phyloP scores from a whole-genome alignment of 768 basidiomycete species.

The Hemileccinum impolitum region DNA sequence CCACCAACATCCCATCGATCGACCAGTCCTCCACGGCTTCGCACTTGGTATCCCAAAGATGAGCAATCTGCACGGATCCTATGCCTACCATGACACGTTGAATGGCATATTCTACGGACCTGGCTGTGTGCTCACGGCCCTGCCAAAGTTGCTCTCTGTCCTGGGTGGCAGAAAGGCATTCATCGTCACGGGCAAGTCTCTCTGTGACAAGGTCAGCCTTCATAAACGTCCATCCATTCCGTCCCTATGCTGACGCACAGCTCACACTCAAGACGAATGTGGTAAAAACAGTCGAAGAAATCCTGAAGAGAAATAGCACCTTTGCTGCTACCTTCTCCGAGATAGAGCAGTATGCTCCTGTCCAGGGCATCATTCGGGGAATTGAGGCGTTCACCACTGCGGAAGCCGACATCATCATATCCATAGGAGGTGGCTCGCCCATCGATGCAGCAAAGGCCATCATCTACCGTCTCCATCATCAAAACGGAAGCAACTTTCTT shows the following conservation, averaged over 20 bases:
- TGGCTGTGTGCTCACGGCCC: slow-evolving; percentile 56
- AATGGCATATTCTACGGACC: slow-evolving; percentile 75
- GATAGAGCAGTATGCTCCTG: slow-evolving; percentile 70
- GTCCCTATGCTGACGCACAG: slow-evolving; percentile 7
- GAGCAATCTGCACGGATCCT: slow-evolving; percentile 43
- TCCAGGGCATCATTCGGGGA: slow-evolving; percentile 60
- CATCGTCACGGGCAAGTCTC: slow-evolving; percentile 67
- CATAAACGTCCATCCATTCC: not conserved
- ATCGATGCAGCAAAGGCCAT: slow-evolving; percentile 78
- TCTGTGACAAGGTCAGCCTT: slow-evolving; percentile 52
- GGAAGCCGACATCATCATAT: slow-evolving; percentile 64
- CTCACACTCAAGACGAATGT: slow-evolving; percentile 23
- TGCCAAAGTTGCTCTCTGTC: slow-evolving; percentile 56
- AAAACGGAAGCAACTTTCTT: slow-evolving; percentile 48
- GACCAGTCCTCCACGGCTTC: too few relatives aligned
- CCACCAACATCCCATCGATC: too few relatives aligned
- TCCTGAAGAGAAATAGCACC: slow-evolving; percentile 55
- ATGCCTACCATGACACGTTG: slow-evolving; percentile 65
- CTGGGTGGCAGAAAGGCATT: slow-evolving; percentile 62
- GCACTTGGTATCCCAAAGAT: not conserved
- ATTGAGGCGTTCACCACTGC: slow-evolving; percentile 51
- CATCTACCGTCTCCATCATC: slow-evolving; percentile 57
- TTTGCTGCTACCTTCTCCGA: slow-evolving; percentile 68
- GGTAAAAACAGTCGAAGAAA: slow-evolving; percentile 26
- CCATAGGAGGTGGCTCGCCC: slow-evolving; percentile 79